Evolutionary conservation across 345 rosid species (phyloP).

Genomic region (Gossypium thurberi): DNA sequence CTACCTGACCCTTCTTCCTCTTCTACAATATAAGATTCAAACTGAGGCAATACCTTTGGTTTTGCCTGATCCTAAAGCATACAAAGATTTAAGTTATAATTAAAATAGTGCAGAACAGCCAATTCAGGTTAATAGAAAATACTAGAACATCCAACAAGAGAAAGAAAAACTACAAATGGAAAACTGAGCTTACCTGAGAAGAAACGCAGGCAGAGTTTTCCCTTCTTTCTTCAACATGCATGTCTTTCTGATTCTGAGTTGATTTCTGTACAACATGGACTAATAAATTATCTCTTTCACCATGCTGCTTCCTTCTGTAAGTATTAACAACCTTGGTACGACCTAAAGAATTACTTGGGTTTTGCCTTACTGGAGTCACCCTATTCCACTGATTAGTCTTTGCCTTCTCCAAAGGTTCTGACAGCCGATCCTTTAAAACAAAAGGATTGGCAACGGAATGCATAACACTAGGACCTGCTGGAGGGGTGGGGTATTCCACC

Average conservation of each 20-base stretch:
- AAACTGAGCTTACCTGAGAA: slow-evolving; percentile 28
- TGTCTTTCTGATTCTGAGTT: slow-evolving; percentile 23
- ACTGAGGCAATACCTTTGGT: slow-evolving; percentile 47
- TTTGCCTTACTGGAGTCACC: slow-evolving; percentile 27
- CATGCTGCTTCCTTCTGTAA: slow-evolving; percentile 31
- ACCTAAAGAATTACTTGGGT: slow-evolving; percentile 26
- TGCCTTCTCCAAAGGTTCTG: slow-evolving; percentile 23
- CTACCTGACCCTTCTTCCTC: slow-evolving; percentile 96
- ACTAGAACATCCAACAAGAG: not conserved
- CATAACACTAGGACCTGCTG: slow-evolving; percentile 14
- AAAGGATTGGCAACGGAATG: slow-evolving; percentile 13
- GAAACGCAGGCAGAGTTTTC: slow-evolving; percentile 22
- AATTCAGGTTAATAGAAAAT: not conserved
- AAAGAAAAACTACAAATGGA: not conserved
- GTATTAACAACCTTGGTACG: slow-evolving; percentile 21
- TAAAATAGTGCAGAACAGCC: not conserved
- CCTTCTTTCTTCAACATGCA: slow-evolving; percentile 33
- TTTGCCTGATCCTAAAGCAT: slow-evolving; percentile 19
- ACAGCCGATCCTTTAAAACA: slow-evolving; percentile 21
- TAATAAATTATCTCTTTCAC: slow-evolving; percentile 29
- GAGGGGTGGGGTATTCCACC: slow-evolving; percentile 17
- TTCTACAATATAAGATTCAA: slow-evolving; percentile 67
- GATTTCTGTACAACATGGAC: slow-evolving; percentile 19
- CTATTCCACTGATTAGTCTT: slow-evolving; percentile 19
- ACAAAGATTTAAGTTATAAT: not conserved